These are phyloP conservation scores for Exophiala sideris DNA, from an alignment of 2,329 filamentous ascomycete genomes.

Conservation along the genomic window DNA sequence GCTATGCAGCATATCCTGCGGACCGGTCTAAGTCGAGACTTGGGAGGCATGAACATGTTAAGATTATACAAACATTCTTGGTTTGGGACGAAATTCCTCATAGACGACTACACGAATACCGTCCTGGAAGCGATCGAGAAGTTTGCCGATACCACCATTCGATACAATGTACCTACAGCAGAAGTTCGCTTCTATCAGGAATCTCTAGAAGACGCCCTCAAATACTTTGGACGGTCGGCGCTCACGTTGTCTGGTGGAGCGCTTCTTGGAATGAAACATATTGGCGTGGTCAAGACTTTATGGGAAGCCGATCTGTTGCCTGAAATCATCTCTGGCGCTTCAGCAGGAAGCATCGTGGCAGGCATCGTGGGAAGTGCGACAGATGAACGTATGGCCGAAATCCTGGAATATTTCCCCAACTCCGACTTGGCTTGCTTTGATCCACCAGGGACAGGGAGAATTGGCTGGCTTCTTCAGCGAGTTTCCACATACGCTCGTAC, in stretches of 20 bases:
- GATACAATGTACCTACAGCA: slow-evolving; percentile 10
- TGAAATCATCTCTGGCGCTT: slow-evolving; percentile 82
- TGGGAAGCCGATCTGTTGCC: slow-evolving; percentile 73
- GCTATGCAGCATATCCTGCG: slow-evolving; percentile 78
- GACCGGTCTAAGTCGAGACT: slow-evolving; percentile 72
- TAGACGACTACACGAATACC: slow-evolving; percentile 82
- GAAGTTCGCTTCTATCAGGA: slow-evolving; percentile 21
- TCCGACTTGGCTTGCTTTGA: slow-evolving; percentile 82
- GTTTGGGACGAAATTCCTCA: slow-evolving; percentile 79
- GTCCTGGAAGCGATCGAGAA: slow-evolving; percentile 70
- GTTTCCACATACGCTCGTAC: slow-evolving; percentile 68
- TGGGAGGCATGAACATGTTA: slow-evolving; percentile 82
- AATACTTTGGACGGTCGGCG: slow-evolving; percentile 65
- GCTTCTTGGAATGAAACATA: slow-evolving; percentile 88
- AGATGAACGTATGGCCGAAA: slow-evolving; percentile 70
- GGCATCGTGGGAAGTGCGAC: slow-evolving; percentile 74
- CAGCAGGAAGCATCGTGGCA: slow-evolving; percentile 81
- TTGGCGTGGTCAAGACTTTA: slow-evolving; percentile 79
- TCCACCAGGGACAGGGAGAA: slow-evolving; percentile 49
- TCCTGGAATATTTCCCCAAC: slow-evolving; percentile 69
- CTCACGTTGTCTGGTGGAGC: slow-evolving; percentile 80
- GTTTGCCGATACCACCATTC: slow-evolving; percentile 61
- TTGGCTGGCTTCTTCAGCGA: slow-evolving; percentile 38
- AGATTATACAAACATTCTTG: slow-evolving; percentile 80
- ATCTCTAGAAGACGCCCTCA: slow-evolving; percentile 24